Percentiles rank a stretch among this genome's conserved stretches.
Conservation (phyloP, 2,329 filamentous ascomycete genomes). For the Sporothrix globosa region DNA sequence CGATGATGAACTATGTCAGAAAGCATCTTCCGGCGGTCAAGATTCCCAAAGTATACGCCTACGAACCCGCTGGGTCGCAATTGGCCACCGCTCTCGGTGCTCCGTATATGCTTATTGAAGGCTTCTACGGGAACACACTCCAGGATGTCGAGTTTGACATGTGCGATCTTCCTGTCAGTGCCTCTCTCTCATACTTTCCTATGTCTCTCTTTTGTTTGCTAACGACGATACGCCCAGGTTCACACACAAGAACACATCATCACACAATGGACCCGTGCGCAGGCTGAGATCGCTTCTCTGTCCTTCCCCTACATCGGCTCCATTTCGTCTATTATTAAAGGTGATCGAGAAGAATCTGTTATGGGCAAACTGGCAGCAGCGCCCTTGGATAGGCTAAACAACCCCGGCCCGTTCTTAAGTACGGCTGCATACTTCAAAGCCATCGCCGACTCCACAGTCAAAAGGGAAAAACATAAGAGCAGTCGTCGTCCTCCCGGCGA, state of each 20-base stretch:
- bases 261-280: neutral
- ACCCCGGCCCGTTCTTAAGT: neutral
- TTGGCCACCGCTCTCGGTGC: neutral
- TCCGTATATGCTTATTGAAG: neutral
- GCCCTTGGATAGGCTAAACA: neutral
- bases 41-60: neutral
- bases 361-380: neutral
- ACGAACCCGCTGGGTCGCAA: neutral
- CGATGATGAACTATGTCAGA: neutral
- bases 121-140: neutral
- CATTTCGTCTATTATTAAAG: neutral
- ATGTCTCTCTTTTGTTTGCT: too few relatives aligned
- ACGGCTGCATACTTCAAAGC: neutral
- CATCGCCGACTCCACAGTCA: neutral
- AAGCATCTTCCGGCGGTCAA: neutral
- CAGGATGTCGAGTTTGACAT: conserved; percentile 11
- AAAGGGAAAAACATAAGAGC: neutral
- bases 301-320: neutral
- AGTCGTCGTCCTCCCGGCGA: too few relatives aligned
- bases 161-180: neutral
- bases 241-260: neutral
- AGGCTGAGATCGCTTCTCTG: neutral
- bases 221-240: neutral
- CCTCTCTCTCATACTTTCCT: too few relatives aligned
- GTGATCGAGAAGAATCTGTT: neutral